phyloP scores from a whole-genome alignment of 2,329 filamentous ascomycete species.

The Akanthomyces dipterigenus region DNA sequence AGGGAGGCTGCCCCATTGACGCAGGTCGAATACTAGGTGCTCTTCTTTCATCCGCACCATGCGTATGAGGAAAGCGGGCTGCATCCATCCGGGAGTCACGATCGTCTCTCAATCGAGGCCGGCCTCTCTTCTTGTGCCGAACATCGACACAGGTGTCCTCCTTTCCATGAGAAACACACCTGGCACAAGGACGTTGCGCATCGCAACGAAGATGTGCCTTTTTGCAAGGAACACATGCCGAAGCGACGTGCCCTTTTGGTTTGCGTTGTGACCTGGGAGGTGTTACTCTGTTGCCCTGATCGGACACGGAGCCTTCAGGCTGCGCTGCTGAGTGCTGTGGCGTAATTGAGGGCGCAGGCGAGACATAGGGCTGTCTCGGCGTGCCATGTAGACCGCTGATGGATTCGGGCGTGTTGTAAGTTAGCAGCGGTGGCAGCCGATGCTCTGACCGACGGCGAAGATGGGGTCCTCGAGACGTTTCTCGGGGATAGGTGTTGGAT shows the following conservation, averaged over 20 bases:
- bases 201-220: conserved; percentile 67
- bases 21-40: conserved; percentile 44
- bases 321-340: neutral
- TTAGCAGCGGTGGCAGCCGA: conserved; percentile 18
- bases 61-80: conserved; percentile 37
- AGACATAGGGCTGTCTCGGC: neutral
- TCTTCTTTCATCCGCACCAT: conserved; percentile 41
- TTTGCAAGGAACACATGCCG: conserved; percentile 80
- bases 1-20: neutral
- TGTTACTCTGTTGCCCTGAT: conserved; percentile 22
- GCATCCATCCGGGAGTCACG: conserved; percentile 53
- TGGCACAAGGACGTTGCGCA: conserved; percentile 72
- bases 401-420: conserved; percentile 18
- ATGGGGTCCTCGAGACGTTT: conserved; percentile 20
- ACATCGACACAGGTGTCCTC: conserved; percentile 77
- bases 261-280: conserved; percentile 59
- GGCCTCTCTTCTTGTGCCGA: conserved; percentile 77
- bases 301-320: neutral
- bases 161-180: conserved; percentile 72
- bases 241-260: conserved; percentile 75
- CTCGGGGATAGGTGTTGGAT: conserved; percentile 24
- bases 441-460: conserved; percentile 22
- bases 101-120: conserved; percentile 70
- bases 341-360: conserved; percentile 4
- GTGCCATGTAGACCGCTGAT: conserved; percentile 1